Base-by-base conservation (phyloP, 805 yeast species). In the Ogataea ganodermae region DNA sequence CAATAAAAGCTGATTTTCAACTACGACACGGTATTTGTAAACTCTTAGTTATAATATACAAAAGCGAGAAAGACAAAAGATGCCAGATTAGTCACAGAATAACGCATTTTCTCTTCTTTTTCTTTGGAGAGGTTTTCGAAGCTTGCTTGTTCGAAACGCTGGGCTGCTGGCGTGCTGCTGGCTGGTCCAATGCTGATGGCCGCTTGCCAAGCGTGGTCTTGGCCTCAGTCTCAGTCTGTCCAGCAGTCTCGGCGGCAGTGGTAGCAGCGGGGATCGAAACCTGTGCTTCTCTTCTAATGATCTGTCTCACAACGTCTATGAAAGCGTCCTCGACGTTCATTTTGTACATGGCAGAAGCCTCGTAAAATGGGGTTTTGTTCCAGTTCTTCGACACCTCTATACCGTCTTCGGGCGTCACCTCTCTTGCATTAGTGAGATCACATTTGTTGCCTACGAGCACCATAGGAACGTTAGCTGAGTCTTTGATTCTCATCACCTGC, bases 251-350 rank as follows among this genome's bases (percentile, higher is more conserved):
- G 8, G 45, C 36, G 13, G 45, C 37, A 8, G 43, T 4, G 14
- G 43, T 14, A 16, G 35, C 35, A 24, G 32, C 39, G 14, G 49
- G 52, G 12, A 40, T 45, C 4, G 57, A 40, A 20, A 52, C 55
- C 46, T 59, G 65, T n/a, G 64, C 61, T 59, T 87, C 95, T 52
- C 84, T 83, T 57, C 90, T 76, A 78, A 86, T 88, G 48, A 91
- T 89, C 61, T 89, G 96, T 63, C 96, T 80, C 10, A 91, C 95
- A 26, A 89, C 86, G 63, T 88, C 96, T 28, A 84, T 76, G 59
- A 91, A 94, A 0, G 92, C 94, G 59, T 90, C 96, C 62, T 89
- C 96, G 24, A 92, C 95, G 61, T 89, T 89, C 55, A 89, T 83
- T 65, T 85, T 83, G 63, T 84, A 80, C 81, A 89, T 82, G n/a